Evolutionary conservation across 257 asterid genomes (phyloP).

Genomic region (Lithospermum erythrorhizon): DNA sequence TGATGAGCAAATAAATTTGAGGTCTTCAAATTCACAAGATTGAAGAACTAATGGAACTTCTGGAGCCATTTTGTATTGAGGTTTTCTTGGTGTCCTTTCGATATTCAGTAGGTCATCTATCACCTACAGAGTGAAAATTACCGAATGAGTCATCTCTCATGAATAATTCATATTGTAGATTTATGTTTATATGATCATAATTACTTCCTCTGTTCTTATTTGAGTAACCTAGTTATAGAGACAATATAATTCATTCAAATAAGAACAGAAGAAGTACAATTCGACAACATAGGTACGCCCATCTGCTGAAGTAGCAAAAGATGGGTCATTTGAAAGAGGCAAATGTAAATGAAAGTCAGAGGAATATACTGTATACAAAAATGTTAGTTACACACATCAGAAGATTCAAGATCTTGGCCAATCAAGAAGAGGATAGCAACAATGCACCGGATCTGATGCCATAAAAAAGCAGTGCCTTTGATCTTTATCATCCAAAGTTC

Average conservation of each 20-base stretch:
- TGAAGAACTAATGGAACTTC: slow-evolving; percentile 88
- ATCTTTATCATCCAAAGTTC: slow-evolving; percentile 72
- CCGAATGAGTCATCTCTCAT: slow-evolving; percentile 7
- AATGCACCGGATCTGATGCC: slow-evolving; percentile 99
- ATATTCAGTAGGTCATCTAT: slow-evolving; percentile 62
- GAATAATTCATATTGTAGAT: neutral
- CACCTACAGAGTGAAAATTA: slow-evolving; percentile 33
- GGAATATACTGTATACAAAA: neutral
- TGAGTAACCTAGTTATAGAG: too few species aligned
- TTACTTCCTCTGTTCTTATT: too few species aligned
- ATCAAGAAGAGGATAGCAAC: slow-evolving; percentile 80
- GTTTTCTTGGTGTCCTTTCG: slow-evolving; percentile 69
- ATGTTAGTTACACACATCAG: slow-evolving; percentile 44
- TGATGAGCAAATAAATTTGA: slow-evolving; percentile 65
- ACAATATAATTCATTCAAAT: too few species aligned
- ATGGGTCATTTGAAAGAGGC: too few species aligned
- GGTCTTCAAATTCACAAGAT: slow-evolving; percentile 82
- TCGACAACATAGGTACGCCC: too few species aligned
- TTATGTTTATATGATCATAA: too few species aligned
- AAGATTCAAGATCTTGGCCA: slow-evolving; percentile 92
- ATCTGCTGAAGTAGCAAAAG: too few species aligned
- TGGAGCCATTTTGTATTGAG: slow-evolving; percentile 82
- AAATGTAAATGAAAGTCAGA: too few species aligned
- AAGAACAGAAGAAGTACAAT: too few species aligned
- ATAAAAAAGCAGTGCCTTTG: slow-evolving; percentile 93